Base-by-base conservation (phyloP, 2,329 filamentous ascomycete genomes). In the Bimuria novae-zelandiae region DNA sequence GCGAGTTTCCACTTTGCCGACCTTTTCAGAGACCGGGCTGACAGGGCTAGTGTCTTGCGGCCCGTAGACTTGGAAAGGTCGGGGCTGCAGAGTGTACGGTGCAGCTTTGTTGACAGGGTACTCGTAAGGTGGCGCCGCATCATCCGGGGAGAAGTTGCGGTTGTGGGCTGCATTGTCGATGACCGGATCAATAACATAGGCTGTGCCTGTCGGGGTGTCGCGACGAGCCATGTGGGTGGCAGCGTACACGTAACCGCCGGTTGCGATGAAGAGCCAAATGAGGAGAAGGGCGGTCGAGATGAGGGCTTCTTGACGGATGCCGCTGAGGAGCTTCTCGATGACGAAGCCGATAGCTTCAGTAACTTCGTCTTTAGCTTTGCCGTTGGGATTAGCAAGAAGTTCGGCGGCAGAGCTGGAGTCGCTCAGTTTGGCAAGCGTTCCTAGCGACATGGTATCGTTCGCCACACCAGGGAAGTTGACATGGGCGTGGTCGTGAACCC, bases 401-500 rank as follows among this genome's bases (percentile, higher is more conserved):
- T 82, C 83, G 33, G 83, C 82, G 47, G 89, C 84, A 49, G 82
- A 83, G 6, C 76, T 71, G 49, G 75, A 74, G 47, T 75, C 71
- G 52, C 77, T 73, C 41, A 84, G 72, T 63, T 80, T 80, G 22
- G 77, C 80, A 27, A 84, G 78, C 51, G 92, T 89, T 36, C 92
- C 92, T 48, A 87, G 77, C 53, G 90, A 93, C 76, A 97, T 96
- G 1, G 89, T 89, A 70, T 96, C 83, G 64, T 90, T 88, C 22
- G 84, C 80, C 55, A 97, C 86, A 48, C 84, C 75, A 0, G 94
- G 94, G 63, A 99, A 88, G 54, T 84, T 79, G 63, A 99, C 82
- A 56, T 94, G 84, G 3, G 94, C 91, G 70, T 97, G 79, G 61
- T 97, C 88, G 65, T 89, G 84, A 10, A 96, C 89, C 93, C 93